Conservation (phyloP, 441 rosid genomes). For the Aquilaria agallochum region DNA sequence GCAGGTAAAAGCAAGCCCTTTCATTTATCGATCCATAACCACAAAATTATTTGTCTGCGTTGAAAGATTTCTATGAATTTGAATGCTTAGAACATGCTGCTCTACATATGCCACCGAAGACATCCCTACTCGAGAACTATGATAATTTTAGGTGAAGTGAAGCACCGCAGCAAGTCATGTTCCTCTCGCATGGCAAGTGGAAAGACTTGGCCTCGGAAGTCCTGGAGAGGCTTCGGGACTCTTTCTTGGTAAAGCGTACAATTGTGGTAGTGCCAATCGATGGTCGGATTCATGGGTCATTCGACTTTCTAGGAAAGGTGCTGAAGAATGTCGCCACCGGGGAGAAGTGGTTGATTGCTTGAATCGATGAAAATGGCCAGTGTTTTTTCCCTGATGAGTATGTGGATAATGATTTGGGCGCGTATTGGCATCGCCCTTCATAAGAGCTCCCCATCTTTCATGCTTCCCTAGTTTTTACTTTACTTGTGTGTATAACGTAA, state of each 20-base stretch:
- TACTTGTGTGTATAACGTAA: too few species aligned
- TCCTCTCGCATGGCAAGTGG: constrained; percentile 33
- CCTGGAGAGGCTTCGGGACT: constrained; percentile 13
- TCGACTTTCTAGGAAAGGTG: constrained; percentile 39
- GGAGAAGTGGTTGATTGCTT: constrained; percentile 33
- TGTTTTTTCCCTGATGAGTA: constrained; percentile 33
- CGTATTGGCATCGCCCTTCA: too few species aligned
- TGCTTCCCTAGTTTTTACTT: too few species aligned
- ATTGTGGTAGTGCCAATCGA: constrained; percentile 14
- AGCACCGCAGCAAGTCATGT: constrained; percentile 31
- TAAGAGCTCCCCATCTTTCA: too few species aligned
- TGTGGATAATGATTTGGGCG: too few species aligned
- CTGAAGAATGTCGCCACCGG: constrained; percentile 34
- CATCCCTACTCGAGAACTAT: constrained; percentile 7
- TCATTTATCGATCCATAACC: too few species aligned
- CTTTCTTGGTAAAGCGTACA: constrained; percentile 13
- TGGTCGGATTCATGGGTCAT: constrained; percentile 17
- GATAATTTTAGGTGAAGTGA: constrained; percentile 27
- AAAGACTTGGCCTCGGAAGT: constrained; percentile 26
- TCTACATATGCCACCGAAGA: too few species aligned
- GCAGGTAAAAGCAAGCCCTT: too few species aligned
- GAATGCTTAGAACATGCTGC: too few species aligned
- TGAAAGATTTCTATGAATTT: too few species aligned
- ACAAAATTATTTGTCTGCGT: too few species aligned
- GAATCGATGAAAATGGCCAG: constrained; percentile 38